phyloP scores from a whole-genome alignment of 2,329 filamentous ascomycete species.

The Colletotrichum orbiculare region DNA sequence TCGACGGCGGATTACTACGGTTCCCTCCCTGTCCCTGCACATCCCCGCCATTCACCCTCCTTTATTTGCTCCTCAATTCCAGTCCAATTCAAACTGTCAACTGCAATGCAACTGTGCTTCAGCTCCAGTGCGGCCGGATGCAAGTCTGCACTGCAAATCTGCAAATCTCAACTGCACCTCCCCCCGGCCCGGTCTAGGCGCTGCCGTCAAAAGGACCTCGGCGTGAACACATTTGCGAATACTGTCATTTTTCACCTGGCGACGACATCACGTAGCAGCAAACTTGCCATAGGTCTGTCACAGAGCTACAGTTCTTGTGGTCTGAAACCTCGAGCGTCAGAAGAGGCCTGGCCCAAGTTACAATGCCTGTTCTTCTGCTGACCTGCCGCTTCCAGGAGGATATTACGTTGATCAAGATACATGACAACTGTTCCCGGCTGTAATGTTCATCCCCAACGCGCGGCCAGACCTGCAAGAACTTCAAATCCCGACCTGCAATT shows the following conservation, averaged over 20 bases:
- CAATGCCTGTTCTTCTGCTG: neutral
- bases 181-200: neutral
- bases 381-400: constrained; percentile 14
- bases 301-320: neutral
- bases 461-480: neutral
- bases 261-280: constrained; percentile 11
- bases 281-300: neutral
- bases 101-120: neutral
- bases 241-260: constrained; percentile 8
- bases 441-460: neutral
- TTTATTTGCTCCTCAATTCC: constrained; percentile 12
- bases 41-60: neutral
- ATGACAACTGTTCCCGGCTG: neutral
- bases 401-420: constrained; percentile 7
- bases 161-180: constrained; percentile 11
- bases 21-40: constrained; percentile 18
- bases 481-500: constrained; percentile 6
- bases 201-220: neutral
- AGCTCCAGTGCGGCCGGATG: neutral
- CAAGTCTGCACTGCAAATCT: neutral
- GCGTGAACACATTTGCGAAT: no score
- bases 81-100: neutral
- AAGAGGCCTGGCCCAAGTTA: neutral
- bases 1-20: constrained; percentile 1
- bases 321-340: neutral